phyloP scores from a whole-genome alignment of 108 stramenopile species.

The Cyclotella kingstonii region DNA sequence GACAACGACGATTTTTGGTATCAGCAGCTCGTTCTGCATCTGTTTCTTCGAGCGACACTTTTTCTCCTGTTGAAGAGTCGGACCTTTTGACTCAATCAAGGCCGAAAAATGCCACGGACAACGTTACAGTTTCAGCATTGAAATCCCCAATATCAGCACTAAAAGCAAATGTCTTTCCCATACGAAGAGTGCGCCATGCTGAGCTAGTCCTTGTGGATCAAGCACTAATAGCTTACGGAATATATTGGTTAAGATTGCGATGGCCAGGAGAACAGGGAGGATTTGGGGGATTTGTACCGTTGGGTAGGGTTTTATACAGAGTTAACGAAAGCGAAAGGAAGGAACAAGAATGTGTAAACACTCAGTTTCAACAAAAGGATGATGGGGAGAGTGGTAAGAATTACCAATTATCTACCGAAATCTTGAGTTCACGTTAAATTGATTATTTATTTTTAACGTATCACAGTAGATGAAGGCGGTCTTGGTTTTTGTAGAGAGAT shows the following conservation, averaged over 20 bases:
- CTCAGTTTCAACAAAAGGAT: conserved; percentile 2
- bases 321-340: conserved; percentile 29
- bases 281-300: conserved; percentile 80
- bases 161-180: conserved; percentile 6
- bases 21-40: too few relatives aligned
- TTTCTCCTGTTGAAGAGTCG: too few relatives aligned
- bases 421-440: too few relatives aligned
- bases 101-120: not conserved
- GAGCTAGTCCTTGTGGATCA: conserved; percentile 84
- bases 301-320: conserved; percentile 36
- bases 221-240: conserved; percentile 51
- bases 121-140: not conserved
- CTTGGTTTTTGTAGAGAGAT: too few relatives aligned
- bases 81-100: too few relatives aligned
- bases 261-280: conserved; percentile 82
- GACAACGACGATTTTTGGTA: not conserved
- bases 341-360: conserved; percentile 27
- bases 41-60: too few relatives aligned
- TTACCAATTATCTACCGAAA: too few relatives aligned
- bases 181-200: conserved; percentile 78
- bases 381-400: not conserved
- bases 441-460: too few relatives aligned
- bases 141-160: not conserved
- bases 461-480: too few relatives aligned
- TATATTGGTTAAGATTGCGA: conserved; percentile 77